These are phyloP conservation scores for Penicillium cinerascens DNA, from an alignment of 495 filamentous ascomycete genomes.

Conservation along the genomic window DNA sequence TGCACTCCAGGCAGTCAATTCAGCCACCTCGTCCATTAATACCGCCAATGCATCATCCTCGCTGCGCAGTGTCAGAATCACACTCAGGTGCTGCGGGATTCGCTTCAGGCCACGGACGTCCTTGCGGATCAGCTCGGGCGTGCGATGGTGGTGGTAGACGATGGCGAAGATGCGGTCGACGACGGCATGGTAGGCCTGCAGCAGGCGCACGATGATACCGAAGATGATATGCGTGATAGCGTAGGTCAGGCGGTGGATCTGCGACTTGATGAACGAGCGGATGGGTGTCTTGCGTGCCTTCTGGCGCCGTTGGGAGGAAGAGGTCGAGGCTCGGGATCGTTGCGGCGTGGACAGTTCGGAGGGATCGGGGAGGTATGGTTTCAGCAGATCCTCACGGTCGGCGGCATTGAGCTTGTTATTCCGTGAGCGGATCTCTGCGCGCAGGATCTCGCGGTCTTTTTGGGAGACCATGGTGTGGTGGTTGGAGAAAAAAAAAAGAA, in stretches of 20 bases:
- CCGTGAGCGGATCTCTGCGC: constrained; percentile 57
- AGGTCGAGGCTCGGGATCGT: constrained; percentile 8
- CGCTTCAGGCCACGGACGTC: constrained; percentile 74
- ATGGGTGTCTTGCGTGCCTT: constrained; percentile 48
- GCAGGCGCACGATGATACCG: constrained; percentile 76
- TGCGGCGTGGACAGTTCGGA: constrained; percentile 32
- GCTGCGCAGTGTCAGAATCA: constrained; percentile 73
- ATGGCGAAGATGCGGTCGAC: constrained; percentile 71
- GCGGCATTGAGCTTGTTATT: constrained; percentile 57
- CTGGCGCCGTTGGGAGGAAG: constrained; percentile 27
- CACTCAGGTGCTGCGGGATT: constrained; percentile 81
- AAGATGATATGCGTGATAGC: constrained; percentile 75
- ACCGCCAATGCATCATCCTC: constrained; percentile 70
- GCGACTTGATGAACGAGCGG: constrained; percentile 62
- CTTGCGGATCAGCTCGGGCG: constrained; percentile 81
- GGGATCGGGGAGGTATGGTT: constrained; percentile 70
- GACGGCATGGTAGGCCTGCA: constrained; percentile 73
- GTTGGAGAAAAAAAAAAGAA: neutral
- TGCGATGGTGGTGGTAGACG: constrained; percentile 87
- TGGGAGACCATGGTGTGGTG: constrained; percentile 48
- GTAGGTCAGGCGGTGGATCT: constrained; percentile 67
- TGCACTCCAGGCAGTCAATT: constrained; percentile 87
- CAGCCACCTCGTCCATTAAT: constrained; percentile 83
- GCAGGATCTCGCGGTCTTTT: constrained; percentile 56
- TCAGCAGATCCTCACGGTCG: constrained; percentile 68